Evolutionary conservation across 306 rosid genomes (phyloP).

Genomic region (Malus asiatica): DNA sequence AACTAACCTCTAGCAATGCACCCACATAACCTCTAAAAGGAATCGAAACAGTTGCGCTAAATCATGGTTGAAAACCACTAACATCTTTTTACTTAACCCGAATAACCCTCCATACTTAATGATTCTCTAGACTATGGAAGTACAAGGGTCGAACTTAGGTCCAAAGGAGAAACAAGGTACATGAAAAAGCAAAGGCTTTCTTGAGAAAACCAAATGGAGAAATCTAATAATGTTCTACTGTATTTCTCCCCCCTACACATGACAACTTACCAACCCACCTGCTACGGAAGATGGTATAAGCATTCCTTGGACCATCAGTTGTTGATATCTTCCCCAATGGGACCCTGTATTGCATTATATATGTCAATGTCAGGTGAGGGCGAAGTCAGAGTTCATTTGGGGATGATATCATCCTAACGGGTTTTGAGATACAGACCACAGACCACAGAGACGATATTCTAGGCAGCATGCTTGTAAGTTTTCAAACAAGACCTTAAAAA

Average conservation of each 20-base stretch:
- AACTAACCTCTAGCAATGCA: background rate
- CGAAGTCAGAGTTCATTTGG: constrained; percentile 41
- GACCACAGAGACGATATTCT: constrained; percentile 26
- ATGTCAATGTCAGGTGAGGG: constrained; percentile 62
- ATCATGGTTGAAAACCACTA: background rate
- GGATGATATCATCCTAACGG: constrained; percentile 44
- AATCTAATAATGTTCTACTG: constrained; percentile 17
- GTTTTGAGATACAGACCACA: constrained; percentile 37
- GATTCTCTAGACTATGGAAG: background rate
- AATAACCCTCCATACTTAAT: background rate
- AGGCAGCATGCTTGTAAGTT: constrained; percentile 28
- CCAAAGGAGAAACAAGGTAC: background rate
- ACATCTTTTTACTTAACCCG: background rate
- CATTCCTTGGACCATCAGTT: constrained; percentile 80
- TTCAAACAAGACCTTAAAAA: constrained; percentile 25
- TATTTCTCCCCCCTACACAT: constrained; percentile 27
- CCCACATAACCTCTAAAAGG: background rate
- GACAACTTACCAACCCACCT: constrained; percentile 93
- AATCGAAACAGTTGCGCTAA: background rate
- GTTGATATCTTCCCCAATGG: constrained; percentile 84
- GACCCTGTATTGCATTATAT: constrained; percentile 87
- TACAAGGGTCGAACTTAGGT: background rate
- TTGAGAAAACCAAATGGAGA: constrained; percentile 30
- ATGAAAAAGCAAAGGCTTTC: constrained; percentile 5
- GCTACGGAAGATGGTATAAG: constrained; percentile 75